These are phyloP conservation scores for Pyrenophora teres DNA, from an alignment of 2,329 filamentous ascomycete species.

Conservation along the genomic window DNA sequence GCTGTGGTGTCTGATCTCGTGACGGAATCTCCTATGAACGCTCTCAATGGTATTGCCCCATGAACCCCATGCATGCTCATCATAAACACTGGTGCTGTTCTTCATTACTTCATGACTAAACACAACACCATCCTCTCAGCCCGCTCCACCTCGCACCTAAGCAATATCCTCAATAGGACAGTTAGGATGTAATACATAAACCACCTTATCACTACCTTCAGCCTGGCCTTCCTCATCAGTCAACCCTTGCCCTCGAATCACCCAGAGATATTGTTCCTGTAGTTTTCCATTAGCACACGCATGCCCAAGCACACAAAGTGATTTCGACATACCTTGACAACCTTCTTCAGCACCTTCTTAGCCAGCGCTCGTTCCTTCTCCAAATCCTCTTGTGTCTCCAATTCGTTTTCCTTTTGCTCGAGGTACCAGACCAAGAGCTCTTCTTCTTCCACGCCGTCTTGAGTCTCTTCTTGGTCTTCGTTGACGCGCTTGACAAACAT, in stretches of 20 bases:
- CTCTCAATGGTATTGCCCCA: no score
- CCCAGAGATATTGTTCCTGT: constrained; percentile 64
- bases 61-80: no score
- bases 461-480: constrained; percentile 74
- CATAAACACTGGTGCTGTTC: not conserved
- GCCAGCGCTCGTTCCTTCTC: constrained; percentile 74
- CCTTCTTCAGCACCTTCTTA: constrained; percentile 87
- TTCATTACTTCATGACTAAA: not conserved
- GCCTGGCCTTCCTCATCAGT: constrained; percentile 73
- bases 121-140: no score
- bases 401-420: constrained; percentile 83
- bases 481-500: constrained; percentile 80
- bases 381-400: constrained; percentile 80
- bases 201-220: constrained; percentile 55
- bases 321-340: constrained; percentile 77
- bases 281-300: constrained; percentile 20
- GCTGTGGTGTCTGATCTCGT: no score
- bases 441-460: constrained; percentile 84
- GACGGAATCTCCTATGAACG: no score
- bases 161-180: constrained; percentile 72
- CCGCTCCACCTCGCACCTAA: not conserved
- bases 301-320: not conserved
- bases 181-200: constrained; percentile 94
- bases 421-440: constrained; percentile 87
- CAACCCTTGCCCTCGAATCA: constrained; percentile 79